Percentiles rank a stretch among this genome's conserved stretches.
Conservation (phyloP, 306 rosid genomes). For the Hylodesmum podocarpum region DNA sequence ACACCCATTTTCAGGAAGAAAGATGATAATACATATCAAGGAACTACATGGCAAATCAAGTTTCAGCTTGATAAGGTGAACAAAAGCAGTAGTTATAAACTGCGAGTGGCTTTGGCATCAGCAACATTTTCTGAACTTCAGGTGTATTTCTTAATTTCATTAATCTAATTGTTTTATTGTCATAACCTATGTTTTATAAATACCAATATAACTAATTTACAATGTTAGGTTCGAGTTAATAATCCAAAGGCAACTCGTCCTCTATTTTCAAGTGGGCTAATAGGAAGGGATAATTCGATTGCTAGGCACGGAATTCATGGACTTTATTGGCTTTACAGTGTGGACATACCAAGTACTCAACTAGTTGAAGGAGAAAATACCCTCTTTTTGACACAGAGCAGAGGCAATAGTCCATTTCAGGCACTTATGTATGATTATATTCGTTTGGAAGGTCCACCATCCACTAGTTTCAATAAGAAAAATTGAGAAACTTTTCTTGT, state of each 20-base stretch:
- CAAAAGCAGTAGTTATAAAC: slow-evolving; percentile 48
- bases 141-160: slow-evolving; percentile 36
- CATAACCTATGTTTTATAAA: not conserved
- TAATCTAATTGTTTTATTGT: not conserved
- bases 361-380: slow-evolving; percentile 73
- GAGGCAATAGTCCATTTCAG: slow-evolving; percentile 70
- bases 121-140: slow-evolving; percentile 78
- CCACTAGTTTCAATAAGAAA: not conserved
- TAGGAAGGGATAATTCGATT: slow-evolving; percentile 86
- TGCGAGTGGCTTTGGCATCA: slow-evolving; percentile 84
- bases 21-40: slow-evolving; percentile 64
- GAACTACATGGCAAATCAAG: slow-evolving; percentile 95
- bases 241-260: slow-evolving; percentile 58
- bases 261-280: slow-evolving; percentile 76
- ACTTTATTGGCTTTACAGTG: slow-evolving; percentile 69
- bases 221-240: slow-evolving; percentile 70
- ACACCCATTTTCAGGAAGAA: slow-evolving; percentile 52
- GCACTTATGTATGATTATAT: slow-evolving; percentile 86
- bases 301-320: slow-evolving; percentile 98
- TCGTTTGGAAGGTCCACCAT: slow-evolving; percentile 74
- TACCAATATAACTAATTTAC: not conserved
- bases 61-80: slow-evolving; percentile 58
- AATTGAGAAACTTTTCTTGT: not conserved
- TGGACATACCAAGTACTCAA: slow-evolving; percentile 38
- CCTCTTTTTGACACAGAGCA: slow-evolving; percentile 68